A percentile compares a stretch with the other conserved stretches of the same genome.
These are phyloP conservation scores for Pythium brassicae DNA, from an alignment of 352 stramenopile genomes.

Conservation along the genomic window DNA sequence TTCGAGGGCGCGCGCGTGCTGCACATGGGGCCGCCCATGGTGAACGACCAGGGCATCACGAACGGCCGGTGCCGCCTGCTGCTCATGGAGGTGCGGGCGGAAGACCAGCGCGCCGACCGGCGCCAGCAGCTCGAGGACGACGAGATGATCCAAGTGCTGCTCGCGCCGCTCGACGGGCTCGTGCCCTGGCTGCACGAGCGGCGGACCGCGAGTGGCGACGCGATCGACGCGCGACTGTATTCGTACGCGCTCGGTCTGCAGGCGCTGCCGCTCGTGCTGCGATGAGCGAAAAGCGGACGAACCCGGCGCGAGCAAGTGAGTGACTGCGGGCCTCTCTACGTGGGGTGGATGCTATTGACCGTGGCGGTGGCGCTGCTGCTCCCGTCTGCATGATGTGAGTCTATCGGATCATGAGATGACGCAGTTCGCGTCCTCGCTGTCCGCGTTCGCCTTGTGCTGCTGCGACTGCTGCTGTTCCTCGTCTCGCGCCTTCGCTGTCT, in stretches of 20 bases:
- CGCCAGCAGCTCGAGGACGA: slow-evolving; percentile 55
- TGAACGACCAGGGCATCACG: slow-evolving; percentile 77
- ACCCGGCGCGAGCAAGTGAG: too few species aligned
- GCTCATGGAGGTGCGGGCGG: slow-evolving; percentile 47
- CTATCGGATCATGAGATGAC: slow-evolving; percentile 17
- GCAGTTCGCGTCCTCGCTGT: slow-evolving; percentile 19
- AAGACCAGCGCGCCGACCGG: slow-evolving; percentile 23
- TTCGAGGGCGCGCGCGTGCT: slow-evolving; percentile 21
- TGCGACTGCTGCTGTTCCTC: slow-evolving; percentile 20
- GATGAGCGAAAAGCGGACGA: too few species aligned
- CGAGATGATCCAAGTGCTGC: slow-evolving; percentile 71
- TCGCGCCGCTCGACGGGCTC: slow-evolving; percentile 54
- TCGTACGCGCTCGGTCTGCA: slow-evolving; percentile 11
- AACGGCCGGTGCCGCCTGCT: slow-evolving; percentile 69
- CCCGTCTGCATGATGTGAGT: neutral
- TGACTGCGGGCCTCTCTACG: too few species aligned
- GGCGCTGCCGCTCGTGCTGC: slow-evolving; percentile 7
- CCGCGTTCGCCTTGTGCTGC: slow-evolving; percentile 16
- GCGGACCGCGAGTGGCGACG: neutral
- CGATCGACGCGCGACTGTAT: slow-evolving; percentile 12
- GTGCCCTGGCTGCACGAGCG: slow-evolving; percentile 40
- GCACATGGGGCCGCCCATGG: slow-evolving; percentile 72
- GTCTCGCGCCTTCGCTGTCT: slow-evolving; percentile 39
- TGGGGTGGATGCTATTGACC: too few species aligned
- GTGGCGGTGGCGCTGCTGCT: too few species aligned